Evolutionary conservation across 495 filamentous ascomycete species (phyloP), one percentile per base, ranked within the genome.

Genomic region (Hypoxylon lienhwacheense): DNA sequence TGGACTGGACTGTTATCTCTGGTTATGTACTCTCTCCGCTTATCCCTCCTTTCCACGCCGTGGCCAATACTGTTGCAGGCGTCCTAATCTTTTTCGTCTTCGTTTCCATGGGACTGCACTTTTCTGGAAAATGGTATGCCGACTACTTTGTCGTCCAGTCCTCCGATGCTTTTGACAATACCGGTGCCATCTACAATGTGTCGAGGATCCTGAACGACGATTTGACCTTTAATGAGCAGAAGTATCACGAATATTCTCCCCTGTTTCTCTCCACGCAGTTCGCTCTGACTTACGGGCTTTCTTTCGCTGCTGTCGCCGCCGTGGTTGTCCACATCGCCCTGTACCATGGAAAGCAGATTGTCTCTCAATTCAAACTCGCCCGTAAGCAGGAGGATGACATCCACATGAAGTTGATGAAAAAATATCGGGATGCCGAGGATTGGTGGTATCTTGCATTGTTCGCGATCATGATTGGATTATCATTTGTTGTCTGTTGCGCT

Each of bases 11-110:
- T 36, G 68, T 77, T 42, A 72, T 88, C 48, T 78, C 81, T 0
- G 83, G 78, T 6, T 90, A 85, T 66, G 78, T 83, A 47, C 75
- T 75, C 43, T 85, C 82, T 21, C 86, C 86, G 2, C 72, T 90
- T 26, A 84, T 89, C 43, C 75, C 85, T 5, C 85, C 85, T 2
- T 86, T 85, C 73, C 81, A 87, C 61, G 82, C 82, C 25, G 78
- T 82, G 17, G 72, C 75, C 59, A 86, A 84, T 54, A 80, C 82
- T 28, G 63, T 85, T 15, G 73, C 70, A 20, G 81, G 81, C 28
- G 69, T 84, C 21, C 55, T 81, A 7, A 44, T 76, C 31, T 84
- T 77, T 63, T 83, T 70, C 65, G 70, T 79, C 51, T 64, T 78
- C 52, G 63, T 71, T 26, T 80, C 76, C 20, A 68, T 72, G 61